Evolutionary conservation across 2,329 filamentous ascomycete genomes (phyloP).

Genomic region (Talaromyces sp.): DNA sequence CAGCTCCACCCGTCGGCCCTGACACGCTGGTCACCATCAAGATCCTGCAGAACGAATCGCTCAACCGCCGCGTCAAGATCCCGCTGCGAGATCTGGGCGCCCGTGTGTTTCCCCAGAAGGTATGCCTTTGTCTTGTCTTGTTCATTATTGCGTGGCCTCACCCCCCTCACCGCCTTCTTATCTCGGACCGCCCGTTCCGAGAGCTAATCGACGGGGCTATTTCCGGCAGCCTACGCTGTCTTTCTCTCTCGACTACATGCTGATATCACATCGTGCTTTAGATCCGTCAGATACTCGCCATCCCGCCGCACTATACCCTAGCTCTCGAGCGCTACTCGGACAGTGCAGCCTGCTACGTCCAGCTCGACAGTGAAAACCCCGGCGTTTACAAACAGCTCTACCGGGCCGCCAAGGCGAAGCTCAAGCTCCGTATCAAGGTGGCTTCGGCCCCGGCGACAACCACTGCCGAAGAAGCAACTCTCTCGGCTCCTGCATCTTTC

Average conservation of each 20-base stretch:
- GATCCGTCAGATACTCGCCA: constrained; percentile 64
- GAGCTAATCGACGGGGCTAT: constrained; percentile 7
- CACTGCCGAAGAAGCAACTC: not conserved
- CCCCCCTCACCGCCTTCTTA: constrained; percentile 16
- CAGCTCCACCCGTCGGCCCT: constrained; percentile 46
- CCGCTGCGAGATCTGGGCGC: constrained; percentile 77
- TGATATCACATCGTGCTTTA: constrained; percentile 29
- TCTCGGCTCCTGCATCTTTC: not conserved
- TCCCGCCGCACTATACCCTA: constrained; percentile 57
- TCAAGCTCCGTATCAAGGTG: constrained; percentile 86
- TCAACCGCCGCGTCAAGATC: constrained; percentile 77
- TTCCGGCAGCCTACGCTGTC: not conserved
- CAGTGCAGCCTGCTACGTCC: constrained; percentile 74
- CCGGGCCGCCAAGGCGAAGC: constrained; percentile 93
- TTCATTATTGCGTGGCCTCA: not conserved
- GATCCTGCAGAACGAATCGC: constrained; percentile 65
- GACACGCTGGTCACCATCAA: constrained; percentile 82
- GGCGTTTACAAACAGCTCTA: constrained; percentile 95
- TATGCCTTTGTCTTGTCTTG: constrained; percentile 51
- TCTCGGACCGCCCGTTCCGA: constrained; percentile 20
- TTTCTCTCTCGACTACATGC: not conserved
- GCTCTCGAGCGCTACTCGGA: constrained; percentile 92
- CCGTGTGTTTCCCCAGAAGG: constrained; percentile 71
- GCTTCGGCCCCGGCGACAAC: constrained; percentile 36
- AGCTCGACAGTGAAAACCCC: constrained; percentile 68